phyloP scores from a whole-genome alignment of 495 filamentous ascomycete genomes.

The Trichoderma virens region DNA sequence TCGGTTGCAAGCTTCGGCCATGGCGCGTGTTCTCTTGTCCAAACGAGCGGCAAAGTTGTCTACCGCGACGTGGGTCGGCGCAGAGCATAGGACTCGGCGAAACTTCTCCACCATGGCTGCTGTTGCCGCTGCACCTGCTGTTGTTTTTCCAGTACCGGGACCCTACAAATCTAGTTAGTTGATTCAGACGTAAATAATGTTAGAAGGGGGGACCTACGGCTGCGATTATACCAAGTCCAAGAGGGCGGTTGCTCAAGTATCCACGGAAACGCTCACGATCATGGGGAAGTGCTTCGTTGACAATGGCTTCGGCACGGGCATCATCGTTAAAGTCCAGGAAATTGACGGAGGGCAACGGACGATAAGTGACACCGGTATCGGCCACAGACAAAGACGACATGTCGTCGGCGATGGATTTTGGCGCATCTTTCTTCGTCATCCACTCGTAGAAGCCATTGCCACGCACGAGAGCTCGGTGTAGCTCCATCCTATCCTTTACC shows the following conservation, averaged over 20 bases:
- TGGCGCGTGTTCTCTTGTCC: not conserved
- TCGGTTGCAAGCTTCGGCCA: not conserved
- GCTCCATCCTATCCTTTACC: not conserved
- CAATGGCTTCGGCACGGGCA: not conserved
- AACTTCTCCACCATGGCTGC: constrained; percentile 2
- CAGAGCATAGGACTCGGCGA: not conserved
- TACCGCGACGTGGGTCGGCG: constrained; percentile 3
- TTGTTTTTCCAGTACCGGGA: constrained; percentile 12
- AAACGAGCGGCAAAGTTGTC: constrained; percentile 10
- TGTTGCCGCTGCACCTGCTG: constrained; percentile 2
- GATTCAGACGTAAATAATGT: not conserved
- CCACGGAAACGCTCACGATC: constrained; percentile 11
- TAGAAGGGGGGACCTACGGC: not conserved
- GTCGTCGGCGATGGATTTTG: not conserved
- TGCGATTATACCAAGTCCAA: constrained; percentile 9
- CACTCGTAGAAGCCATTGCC: constrained; percentile 3
- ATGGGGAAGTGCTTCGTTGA: constrained; percentile 4
- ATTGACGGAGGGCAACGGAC: not conserved
- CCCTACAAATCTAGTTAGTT: constrained; percentile 10
- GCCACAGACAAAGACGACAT: not conserved
- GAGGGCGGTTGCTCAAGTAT: constrained; percentile 3
- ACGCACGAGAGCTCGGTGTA: constrained; percentile 7
- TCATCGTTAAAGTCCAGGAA: not conserved
- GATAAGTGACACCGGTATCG: not conserved
- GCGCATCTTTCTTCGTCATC: not conserved